Evolutionary conservation across 768 basidiomycete species (phyloP).

Genomic region (Paxillus involutus): DNA sequence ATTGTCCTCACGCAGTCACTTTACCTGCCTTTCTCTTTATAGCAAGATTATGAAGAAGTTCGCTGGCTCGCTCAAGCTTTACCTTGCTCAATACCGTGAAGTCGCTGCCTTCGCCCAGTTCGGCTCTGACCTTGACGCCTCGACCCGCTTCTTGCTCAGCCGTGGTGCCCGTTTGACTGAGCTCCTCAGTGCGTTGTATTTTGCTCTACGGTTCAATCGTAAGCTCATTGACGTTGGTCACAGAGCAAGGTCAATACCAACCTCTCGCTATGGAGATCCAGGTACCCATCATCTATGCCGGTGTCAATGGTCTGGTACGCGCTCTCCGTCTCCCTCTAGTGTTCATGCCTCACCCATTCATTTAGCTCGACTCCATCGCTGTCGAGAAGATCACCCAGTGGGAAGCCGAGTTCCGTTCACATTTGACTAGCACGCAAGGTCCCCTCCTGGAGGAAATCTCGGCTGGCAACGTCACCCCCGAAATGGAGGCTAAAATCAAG

Average conservation of each 20-base stretch:
- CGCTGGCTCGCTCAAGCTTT: conserved; percentile 98
- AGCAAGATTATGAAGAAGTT: conserved; percentile 99
- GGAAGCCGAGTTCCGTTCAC: conserved; percentile 90
- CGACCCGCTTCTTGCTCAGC: conserved; percentile 95
- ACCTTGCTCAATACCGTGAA: conserved; percentile 99
- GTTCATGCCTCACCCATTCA: not conserved
- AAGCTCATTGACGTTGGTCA: conserved; percentile 19
- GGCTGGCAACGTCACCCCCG: conserved; percentile 80
- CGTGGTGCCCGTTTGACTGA: conserved; percentile 99
- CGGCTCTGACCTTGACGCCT: conserved; percentile 99
- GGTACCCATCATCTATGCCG: conserved; percentile 98
- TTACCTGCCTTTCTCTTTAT: conserved; percentile 5
- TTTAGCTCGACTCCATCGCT: conserved; percentile 88
- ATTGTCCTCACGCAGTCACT: not conserved
- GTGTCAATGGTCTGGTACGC: conserved; percentile 96
- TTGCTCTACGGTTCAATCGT: not conserved
- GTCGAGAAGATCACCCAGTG: conserved; percentile 93
- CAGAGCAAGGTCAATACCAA: conserved; percentile 98
- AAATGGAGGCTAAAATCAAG: conserved; percentile 94
- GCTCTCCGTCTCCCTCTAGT: not conserved
- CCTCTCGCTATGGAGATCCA: conserved; percentile 93
- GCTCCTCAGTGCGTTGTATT: conserved; percentile 68
- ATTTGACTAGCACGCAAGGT: conserved; percentile 73
- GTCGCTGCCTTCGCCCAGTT: conserved; percentile 99
- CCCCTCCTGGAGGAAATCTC: conserved; percentile 83